Conservation (phyloP, 2,329 filamentous ascomycete species). For the Colletotrichum sp. region DNA sequence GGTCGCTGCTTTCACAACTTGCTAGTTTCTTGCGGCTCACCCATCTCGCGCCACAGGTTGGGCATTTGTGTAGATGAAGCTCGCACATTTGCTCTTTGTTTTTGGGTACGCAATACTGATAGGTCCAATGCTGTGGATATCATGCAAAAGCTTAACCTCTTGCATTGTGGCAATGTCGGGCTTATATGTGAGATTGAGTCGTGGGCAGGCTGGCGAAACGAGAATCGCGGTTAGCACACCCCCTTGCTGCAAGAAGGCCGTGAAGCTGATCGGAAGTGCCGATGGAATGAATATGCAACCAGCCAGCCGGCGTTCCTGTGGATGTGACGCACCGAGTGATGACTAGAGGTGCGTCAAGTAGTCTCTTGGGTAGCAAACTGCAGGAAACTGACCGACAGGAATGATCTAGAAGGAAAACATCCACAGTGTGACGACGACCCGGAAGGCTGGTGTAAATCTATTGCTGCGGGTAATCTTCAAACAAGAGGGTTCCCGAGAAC, state of each 20-base stretch:
- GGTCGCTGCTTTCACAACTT: slow-evolving; percentile 38
- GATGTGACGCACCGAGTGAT: neutral
- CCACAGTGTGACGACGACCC: neutral
- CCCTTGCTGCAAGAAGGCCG: neutral
- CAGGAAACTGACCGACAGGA: neutral
- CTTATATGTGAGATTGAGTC: neutral
- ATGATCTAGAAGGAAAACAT: neutral
- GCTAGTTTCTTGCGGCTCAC: slow-evolving; percentile 37
- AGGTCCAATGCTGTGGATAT: neutral
- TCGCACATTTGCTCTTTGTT: slow-evolving; percentile 36
- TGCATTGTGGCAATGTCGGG: neutral
- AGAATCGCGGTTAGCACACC: neutral
- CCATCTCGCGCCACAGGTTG: slow-evolving; percentile 34
- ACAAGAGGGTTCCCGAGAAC: neutral
- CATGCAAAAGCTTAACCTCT: neutral
- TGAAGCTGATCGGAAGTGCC: neutral
- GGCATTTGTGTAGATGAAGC: slow-evolving; percentile 36
- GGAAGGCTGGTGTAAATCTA: neutral
- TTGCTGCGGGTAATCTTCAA: neutral
- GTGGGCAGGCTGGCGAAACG: neutral
- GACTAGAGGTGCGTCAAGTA: neutral
- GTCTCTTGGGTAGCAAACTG: neutral
- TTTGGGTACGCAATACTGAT: neutral
- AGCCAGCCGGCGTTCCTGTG: neutral
- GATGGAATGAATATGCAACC: neutral